Percentiles rank a stretch among this genome's conserved stretches.
Evolutionary conservation across 441 rosid genomes (phyloP).

Genomic region (Euphorbia celastroides): DNA sequence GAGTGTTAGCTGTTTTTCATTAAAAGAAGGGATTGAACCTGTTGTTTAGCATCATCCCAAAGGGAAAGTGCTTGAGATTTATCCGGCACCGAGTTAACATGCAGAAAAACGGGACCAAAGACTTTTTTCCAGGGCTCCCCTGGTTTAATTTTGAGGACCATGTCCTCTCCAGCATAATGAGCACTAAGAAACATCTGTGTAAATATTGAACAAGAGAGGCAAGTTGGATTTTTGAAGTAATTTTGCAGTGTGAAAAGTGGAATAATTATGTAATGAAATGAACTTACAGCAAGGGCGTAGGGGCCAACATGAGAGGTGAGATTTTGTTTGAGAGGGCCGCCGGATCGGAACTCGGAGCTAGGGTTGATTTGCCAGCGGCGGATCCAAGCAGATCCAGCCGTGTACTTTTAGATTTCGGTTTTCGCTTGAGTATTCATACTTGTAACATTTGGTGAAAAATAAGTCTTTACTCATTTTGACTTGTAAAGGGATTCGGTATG

Average conservation of each 20-base stretch:
- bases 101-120: conserved; percentile 69
- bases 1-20: too few relatives aligned
- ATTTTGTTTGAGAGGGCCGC: conserved; percentile 75
- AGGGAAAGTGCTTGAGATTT: conserved; percentile 34
- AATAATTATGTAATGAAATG: background rate
- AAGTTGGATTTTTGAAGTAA: too few relatives aligned
- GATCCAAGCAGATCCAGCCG: conserved; percentile 65
- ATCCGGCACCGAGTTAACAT: conserved; percentile 42
- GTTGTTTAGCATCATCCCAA: conserved; percentile 78
- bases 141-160: conserved; percentile 47
- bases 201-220: too few relatives aligned
- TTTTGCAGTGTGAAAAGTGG: too few relatives aligned
- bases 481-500: too few relatives aligned
- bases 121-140: conserved; percentile 91
- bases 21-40: conserved; percentile 45
- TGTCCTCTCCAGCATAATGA: conserved; percentile 69
- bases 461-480: too few relatives aligned
- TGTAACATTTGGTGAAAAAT: conserved; percentile 20
- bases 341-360: conserved; percentile 74
- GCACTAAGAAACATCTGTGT: conserved; percentile 66
- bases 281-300: conserved; percentile 58
- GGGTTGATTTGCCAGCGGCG: conserved; percentile 83
- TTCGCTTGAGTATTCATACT: conserved; percentile 76
- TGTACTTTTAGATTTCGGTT: conserved; percentile 66
- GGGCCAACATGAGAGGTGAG: conserved; percentile 93